Evolutionary conservation across 2,329 filamentous ascomycete genomes (phyloP).

Genomic region (Saccharata proteae): DNA sequence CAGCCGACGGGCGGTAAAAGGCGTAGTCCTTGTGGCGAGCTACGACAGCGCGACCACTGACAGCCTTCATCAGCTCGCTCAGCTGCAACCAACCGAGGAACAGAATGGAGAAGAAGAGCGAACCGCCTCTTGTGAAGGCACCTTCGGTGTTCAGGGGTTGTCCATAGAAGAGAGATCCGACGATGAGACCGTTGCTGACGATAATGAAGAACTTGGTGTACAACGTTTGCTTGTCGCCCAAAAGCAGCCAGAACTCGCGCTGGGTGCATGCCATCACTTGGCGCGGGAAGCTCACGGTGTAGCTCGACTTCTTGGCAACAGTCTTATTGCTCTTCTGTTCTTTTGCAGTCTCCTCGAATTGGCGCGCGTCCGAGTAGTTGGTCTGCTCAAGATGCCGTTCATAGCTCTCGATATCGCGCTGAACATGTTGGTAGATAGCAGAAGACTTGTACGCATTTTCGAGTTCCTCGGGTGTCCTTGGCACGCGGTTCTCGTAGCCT

Average conservation of each 20-base stretch:
- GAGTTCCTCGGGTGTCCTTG: conserved; percentile 57
- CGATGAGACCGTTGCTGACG: conserved; percentile 59
- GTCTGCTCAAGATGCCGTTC: conserved; percentile 45
- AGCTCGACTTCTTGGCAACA: conserved; percentile 57
- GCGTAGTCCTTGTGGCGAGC: conserved; percentile 56
- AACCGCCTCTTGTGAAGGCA: conserved; percentile 51
- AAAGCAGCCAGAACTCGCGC: conserved; percentile 67
- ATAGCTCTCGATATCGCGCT: conserved; percentile 50
- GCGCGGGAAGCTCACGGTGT: conserved; percentile 61
- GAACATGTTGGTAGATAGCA: conserved; percentile 45
- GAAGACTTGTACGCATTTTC: conserved; percentile 55
- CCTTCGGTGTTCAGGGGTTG: conserved; percentile 46
- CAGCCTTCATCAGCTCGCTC: conserved; percentile 65
- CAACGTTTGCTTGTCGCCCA: conserved; percentile 61
- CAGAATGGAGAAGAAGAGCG: conserved; percentile 54
- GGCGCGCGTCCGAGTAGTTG: conserved; percentile 47
- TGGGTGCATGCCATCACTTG: conserved; percentile 59
- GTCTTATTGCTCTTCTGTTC: conserved; percentile 55
- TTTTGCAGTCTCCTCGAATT: conserved; percentile 54
- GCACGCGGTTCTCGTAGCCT: conserved; percentile 46
- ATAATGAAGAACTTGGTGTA: conserved; percentile 74
- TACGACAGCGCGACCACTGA: conserved; percentile 58
- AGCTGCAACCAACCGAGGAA: conserved; percentile 62
- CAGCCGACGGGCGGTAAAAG: conserved; percentile 57
- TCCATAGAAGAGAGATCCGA: conserved; percentile 68